phyloP scores from a whole-genome alignment of 2,329 filamentous ascomycete genomes.

The Malbranchea cinnamomea region DNA sequence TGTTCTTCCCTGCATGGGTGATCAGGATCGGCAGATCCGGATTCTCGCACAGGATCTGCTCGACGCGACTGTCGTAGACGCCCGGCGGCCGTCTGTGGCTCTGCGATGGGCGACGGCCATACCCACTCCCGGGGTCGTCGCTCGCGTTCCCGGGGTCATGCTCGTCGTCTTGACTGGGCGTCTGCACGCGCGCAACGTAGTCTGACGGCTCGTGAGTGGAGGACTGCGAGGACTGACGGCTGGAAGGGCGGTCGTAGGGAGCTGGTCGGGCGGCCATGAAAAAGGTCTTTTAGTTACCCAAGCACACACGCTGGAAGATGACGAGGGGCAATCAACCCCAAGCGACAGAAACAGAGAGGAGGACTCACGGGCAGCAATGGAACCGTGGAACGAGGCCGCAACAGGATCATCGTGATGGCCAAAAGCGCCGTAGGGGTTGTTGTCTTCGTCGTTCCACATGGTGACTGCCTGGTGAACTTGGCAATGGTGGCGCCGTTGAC shows the following conservation, averaged over 20 bases:
- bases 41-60: slow-evolving; percentile 94
- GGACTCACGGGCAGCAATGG: slow-evolving; percentile 32
- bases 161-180: slow-evolving; percentile 31
- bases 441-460: slow-evolving; percentile 99
- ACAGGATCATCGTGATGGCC: slow-evolving; percentile 69
- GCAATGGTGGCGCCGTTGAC: too few species aligned
- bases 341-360: background rate
- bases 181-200: slow-evolving; percentile 36
- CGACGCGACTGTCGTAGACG: slow-evolving; percentile 85
- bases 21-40: slow-evolving; percentile 82
- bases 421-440: slow-evolving; percentile 94
- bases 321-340: background rate
- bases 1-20: slow-evolving; percentile 87
- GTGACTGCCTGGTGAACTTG: too few species aligned
- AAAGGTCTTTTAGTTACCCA: too few species aligned
- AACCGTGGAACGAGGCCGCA: slow-evolving; percentile 49
- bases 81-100: slow-evolving; percentile 52
- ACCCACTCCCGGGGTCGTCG: slow-evolving; percentile 29
- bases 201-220: slow-evolving; percentile 52
- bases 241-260: slow-evolving; percentile 45
- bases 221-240: slow-evolving; percentile 56
- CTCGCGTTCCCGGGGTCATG: slow-evolving; percentile 2
- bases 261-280: too few species aligned
- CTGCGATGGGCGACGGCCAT: slow-evolving; percentile 38
- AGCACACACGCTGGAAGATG: too few species aligned